phyloP scores from a whole-genome alignment of 306 rosid species.

The Fagus crenata region DNA sequence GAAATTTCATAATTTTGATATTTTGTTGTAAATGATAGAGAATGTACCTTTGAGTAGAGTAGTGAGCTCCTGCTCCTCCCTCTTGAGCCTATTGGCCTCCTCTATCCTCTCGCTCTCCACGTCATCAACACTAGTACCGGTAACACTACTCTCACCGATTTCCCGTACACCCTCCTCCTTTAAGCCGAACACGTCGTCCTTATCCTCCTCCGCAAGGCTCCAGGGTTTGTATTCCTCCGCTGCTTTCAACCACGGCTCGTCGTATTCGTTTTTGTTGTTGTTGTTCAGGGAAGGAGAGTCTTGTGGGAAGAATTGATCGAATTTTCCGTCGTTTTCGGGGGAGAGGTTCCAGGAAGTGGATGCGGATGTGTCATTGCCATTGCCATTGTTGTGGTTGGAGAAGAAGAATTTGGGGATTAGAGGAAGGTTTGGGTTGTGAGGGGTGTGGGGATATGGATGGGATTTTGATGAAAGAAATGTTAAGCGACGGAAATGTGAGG shows the following conservation, averaged over 20 bases:
- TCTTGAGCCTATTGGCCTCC: conserved; percentile 50
- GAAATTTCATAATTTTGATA: too few species aligned
- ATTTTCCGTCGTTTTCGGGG: conserved; percentile 41
- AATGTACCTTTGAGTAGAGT: conserved; percentile 57
- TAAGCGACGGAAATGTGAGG: conserved; percentile 58
- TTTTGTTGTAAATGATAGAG: not conserved
- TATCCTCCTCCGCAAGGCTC: conserved; percentile 58
- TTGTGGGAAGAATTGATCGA: conserved; percentile 46
- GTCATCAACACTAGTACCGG: not conserved
- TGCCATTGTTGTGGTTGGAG: conserved; percentile 23
- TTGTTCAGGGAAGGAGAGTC: not conserved
- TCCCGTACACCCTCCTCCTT: conserved; percentile 27
- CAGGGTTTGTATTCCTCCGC: conserved; percentile 43
- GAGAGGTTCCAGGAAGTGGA: conserved; percentile 47
- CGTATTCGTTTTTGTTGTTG: conserved; percentile 15
- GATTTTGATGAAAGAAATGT: conserved; percentile 38
- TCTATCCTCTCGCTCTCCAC: conserved; percentile 25
- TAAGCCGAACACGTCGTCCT: conserved; percentile 43
- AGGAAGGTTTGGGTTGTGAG: conserved; percentile 14
- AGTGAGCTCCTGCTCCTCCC: conserved; percentile 65
- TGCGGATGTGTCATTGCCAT: conserved; percentile 36
- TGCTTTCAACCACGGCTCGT: conserved; percentile 45
- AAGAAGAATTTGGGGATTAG: conserved; percentile 51
- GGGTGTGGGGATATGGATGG: conserved; percentile 23
- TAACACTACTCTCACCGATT: conserved; percentile 3